These are phyloP conservation scores for Pythium aquatile DNA, from an alignment of 352 stramenopile genomes.

Conservation along the genomic window DNA sequence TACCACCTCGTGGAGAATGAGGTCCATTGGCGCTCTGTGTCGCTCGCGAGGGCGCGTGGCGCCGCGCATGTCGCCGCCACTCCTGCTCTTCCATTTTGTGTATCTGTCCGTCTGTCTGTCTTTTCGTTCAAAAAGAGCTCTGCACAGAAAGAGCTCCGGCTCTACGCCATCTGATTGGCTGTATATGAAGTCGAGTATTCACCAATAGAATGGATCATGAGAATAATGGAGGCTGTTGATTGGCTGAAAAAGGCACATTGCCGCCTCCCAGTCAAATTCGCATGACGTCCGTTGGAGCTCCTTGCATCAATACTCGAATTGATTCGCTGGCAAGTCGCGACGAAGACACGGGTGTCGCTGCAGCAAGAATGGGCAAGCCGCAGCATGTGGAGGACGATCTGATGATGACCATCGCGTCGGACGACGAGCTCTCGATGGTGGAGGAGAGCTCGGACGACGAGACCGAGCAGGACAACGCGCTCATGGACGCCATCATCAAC, in stretches of 20 bases:
- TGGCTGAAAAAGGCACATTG: slow-evolving; percentile 22
- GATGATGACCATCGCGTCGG: slow-evolving; percentile 88
- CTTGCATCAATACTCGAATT: slow-evolving; percentile 14
- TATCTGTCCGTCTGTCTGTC: background rate
- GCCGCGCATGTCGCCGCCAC: slow-evolving; percentile 19
- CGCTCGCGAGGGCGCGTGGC: slow-evolving; percentile 12
- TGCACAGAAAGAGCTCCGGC: background rate
- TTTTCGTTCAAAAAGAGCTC: background rate
- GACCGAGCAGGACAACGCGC: slow-evolving; percentile 31
- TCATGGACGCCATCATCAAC: slow-evolving; percentile 69
- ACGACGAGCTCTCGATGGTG: slow-evolving; percentile 74
- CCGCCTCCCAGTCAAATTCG: slow-evolving; percentile 26
- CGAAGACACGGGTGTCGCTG: background rate
- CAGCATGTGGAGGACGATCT: slow-evolving; percentile 56
- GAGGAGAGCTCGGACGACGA: slow-evolving; percentile 79
- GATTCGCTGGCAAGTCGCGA: slow-evolving; percentile 8
- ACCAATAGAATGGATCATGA: background rate
- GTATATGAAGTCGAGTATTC: background rate
- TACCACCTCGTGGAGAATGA: background rate
- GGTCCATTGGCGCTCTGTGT: background rate
- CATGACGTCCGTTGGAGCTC: slow-evolving; percentile 27
- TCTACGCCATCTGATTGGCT: slow-evolving; percentile 5
- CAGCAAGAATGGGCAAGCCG: slow-evolving; percentile 34
- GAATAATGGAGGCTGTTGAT: background rate
- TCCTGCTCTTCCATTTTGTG: slow-evolving; percentile 29